A percentile compares a stretch with the other conserved stretches of the same genome.
Evolutionary conservation across 2,329 filamentous ascomycete genomes (phyloP).

Genomic region (Diaporthe humulicola): DNA sequence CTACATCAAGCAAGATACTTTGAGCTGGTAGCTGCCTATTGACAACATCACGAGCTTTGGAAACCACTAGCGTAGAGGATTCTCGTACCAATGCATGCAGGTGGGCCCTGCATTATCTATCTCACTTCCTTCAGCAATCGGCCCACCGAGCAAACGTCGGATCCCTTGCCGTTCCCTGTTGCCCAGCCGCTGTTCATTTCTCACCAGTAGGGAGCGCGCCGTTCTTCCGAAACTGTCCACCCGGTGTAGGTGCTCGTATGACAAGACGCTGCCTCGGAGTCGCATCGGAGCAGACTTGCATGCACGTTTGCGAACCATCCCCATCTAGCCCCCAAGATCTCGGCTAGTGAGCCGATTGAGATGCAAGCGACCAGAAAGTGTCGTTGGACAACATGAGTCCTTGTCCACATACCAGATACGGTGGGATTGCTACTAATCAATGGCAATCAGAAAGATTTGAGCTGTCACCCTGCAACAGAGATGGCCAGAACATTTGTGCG

Average conservation of each 20-base stretch:
- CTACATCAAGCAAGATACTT: neutral
- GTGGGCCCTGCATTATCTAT: conserved; percentile 15
- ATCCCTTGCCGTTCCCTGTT: neutral
- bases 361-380: neutral
- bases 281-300: neutral
- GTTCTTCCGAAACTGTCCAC: neutral
- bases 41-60: neutral
- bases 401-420: neutral
- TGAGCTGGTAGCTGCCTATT: neutral
- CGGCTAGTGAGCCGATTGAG: neutral
- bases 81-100: conserved; percentile 10
- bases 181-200: neutral
- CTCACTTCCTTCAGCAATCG: neutral
- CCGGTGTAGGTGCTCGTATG: conserved; percentile 8
- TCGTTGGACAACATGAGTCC: neutral
- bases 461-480: neutral
- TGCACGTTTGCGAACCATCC: neutral
- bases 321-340: neutral
- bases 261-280: neutral
- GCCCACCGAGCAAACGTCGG: neutral
- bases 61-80: conserved; percentile 10
- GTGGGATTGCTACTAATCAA: neutral
- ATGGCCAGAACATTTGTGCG: neutral
- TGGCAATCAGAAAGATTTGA: neutral
- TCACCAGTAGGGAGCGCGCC: neutral